A percentile compares a stretch with the other conserved stretches of the same genome.
Conservation (phyloP, 805 yeast genomes). For the Nakazawaea holstii region DNA sequence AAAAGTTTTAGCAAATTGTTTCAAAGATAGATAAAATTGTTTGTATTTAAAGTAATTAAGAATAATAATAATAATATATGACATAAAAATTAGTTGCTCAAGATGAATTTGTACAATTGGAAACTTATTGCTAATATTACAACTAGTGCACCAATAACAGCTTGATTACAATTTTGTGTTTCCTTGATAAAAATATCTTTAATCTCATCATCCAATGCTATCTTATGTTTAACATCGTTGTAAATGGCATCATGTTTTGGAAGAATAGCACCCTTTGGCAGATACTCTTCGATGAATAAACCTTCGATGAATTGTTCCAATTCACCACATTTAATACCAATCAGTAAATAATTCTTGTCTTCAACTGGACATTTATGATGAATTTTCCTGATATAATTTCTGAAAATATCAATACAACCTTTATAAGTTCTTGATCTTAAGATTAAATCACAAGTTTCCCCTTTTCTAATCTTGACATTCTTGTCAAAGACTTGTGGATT, state of each 20-base stretch:
- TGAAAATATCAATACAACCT: constrained; percentile 74
- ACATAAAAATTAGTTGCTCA: background rate
- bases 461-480: constrained; percentile 86
- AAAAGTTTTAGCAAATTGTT: constrained; percentile 28
- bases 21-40: constrained; percentile 18
- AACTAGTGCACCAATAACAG: background rate
- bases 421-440: constrained; percentile 67
- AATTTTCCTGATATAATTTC: constrained; percentile 64
- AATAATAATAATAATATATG: background rate
- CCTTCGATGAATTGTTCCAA: constrained; percentile 84
- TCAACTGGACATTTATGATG: constrained; percentile 73
- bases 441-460: constrained; percentile 75
- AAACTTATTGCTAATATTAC: background rate
- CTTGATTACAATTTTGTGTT: background rate
- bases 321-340: constrained; percentile 83
- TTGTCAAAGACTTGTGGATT: constrained; percentile 66
- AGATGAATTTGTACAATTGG: background rate
- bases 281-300: constrained; percentile 54
- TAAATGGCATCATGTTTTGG: constrained; percentile 31
- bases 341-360: constrained; percentile 81
- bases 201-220: constrained; percentile 30
- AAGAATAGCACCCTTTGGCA: constrained; percentile 48
- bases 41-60: too few relatives aligned
- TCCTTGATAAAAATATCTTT: constrained; percentile 3
- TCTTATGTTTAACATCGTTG: constrained; percentile 37